These are phyloP conservation scores for Phytomonas sp. DNA, from an alignment of 208 protist genomes.

Conservation along the genomic window DNA sequence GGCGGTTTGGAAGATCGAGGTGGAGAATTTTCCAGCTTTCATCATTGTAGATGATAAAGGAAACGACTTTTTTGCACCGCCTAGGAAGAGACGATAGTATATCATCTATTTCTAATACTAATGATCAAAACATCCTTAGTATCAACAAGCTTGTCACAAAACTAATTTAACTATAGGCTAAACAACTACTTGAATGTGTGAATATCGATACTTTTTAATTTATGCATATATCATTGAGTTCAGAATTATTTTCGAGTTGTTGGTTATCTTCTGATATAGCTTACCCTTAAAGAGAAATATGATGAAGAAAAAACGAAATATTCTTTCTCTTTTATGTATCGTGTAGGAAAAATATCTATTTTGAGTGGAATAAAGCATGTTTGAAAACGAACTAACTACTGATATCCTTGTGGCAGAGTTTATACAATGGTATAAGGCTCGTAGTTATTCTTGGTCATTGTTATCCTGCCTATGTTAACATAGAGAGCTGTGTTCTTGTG, in stretches of 20 bases:
- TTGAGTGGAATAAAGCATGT: not conserved
- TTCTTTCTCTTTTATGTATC: constrained; percentile 2
- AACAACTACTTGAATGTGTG: too few relatives aligned
- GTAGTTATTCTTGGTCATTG: not conserved
- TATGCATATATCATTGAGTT: too few relatives aligned
- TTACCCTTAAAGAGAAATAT: constrained; percentile 4
- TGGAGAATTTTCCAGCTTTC: constrained; percentile 96
- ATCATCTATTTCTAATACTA: too few relatives aligned
- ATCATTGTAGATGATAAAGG: constrained; percentile 97
- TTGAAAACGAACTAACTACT: not conserved
- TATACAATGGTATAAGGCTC: not conserved
- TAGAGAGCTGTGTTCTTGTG: not conserved
- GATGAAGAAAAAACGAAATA: not conserved
- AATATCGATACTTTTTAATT: too few relatives aligned
- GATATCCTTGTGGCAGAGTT: not conserved
- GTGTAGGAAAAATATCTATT: not conserved
- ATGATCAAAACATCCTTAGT: too few relatives aligned
- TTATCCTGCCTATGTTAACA: not conserved
- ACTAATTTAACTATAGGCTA: too few relatives aligned
- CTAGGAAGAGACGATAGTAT: too few relatives aligned
- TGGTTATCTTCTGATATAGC: constrained; percentile 40
- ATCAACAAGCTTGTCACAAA: too few relatives aligned
- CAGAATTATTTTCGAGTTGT: constrained; percentile 91
- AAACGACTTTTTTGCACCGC: constrained; percentile 97
- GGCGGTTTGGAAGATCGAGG: constrained; percentile 93